Conservation (phyloP, 768 basidiomycete genomes). For the Leucocoprinus birnbaumii region DNA sequence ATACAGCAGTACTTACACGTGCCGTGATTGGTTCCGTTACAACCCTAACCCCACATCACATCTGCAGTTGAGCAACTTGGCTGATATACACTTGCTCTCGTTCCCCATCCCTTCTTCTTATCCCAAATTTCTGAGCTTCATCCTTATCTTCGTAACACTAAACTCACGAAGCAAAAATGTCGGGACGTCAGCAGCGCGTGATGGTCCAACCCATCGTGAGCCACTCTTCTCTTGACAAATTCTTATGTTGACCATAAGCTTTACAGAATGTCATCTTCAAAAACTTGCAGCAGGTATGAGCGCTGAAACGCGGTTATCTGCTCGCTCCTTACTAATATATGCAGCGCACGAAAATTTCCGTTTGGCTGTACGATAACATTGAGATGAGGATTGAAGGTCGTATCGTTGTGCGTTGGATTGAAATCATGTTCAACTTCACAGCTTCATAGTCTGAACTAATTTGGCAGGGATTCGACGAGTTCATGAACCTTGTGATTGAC, state of each 20-base stretch:
- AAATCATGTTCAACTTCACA: slow-evolving; percentile 6
- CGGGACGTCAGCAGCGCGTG: slow-evolving; percentile 90
- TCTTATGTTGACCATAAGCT: background rate
- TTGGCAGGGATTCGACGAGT: slow-evolving; percentile 95
- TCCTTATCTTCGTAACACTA: background rate
- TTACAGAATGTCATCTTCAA: slow-evolving; percentile 98
- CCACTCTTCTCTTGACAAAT: slow-evolving; percentile 14
- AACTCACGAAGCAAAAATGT: slow-evolving; percentile 56
- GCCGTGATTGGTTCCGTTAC: slow-evolving; percentile 3
- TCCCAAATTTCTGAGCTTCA: slow-evolving; percentile 15
- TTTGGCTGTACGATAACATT: slow-evolving; percentile 97
- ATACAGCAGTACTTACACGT: slow-evolving; percentile 22
- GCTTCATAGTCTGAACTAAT: slow-evolving; percentile 2
- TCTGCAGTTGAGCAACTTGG: background rate
- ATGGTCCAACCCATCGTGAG: slow-evolving; percentile 99
- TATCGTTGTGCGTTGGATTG: slow-evolving; percentile 75
- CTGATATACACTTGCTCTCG: background rate
- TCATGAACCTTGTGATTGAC: slow-evolving; percentile 97
- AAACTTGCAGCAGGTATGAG: slow-evolving; percentile 81
- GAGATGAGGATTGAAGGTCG: slow-evolving; percentile 96
- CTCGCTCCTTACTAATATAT: slow-evolving; percentile 5
- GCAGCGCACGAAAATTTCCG: slow-evolving; percentile 79
- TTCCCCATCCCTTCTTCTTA: slow-evolving; percentile 1
- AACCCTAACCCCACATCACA: slow-evolving; percentile 7
- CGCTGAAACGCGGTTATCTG: background rate